Evolutionary conservation across 129 eudicot genomes (phyloP), one percentile per base, ranked within the genome.

Genomic region (Glebionis coronaria): DNA sequence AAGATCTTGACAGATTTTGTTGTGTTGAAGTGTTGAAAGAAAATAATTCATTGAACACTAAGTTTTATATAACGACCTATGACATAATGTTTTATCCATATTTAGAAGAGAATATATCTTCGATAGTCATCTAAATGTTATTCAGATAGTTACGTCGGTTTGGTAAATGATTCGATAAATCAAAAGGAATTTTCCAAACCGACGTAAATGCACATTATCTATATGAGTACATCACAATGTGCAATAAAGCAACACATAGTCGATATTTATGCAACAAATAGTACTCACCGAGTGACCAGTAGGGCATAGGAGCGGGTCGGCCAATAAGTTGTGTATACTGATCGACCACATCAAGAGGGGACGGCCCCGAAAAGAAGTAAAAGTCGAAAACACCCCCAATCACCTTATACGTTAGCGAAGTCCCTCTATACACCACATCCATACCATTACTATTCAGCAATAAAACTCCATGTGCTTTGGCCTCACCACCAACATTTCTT

Each of bases 251-350:
- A 38, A 61, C 7, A 13, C 57, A 65, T 21, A 12, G 42, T 4
- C 4, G 6, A 44, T 44, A 13, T 1, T 35, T 44, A 63, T 0
- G 38, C 25, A 60, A 16, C 3, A 42, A 61, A 61, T 53, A 10
- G 25, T 8, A 65, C 88, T 73, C 62, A 93, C 99, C 97, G 12
- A 94, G 79, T 38, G 99, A 78, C 99, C 99, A 94, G 76, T 89
- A 94, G 15, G 99, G 99, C 99, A 94, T 94, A 14, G 99, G 91
- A 21, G 99, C 97, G 7, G 99, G 99, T 9, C 99, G 81, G 5
- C 99, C 99, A 49, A 94, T 75, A 38, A 94, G 77, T 66, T 73
- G 80, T 11, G 99, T 94, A 58, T 94, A 94, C 87, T 94, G 95
- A 75, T 94, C 96, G 6, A 89, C 90, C 44, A 94, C 97, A 4